A percentile compares a stretch with the other conserved stretches of the same genome.
phyloP scores from a whole-genome alignment of 2,329 filamentous ascomycete genomes.

The Colletotrichum sp. region DNA sequence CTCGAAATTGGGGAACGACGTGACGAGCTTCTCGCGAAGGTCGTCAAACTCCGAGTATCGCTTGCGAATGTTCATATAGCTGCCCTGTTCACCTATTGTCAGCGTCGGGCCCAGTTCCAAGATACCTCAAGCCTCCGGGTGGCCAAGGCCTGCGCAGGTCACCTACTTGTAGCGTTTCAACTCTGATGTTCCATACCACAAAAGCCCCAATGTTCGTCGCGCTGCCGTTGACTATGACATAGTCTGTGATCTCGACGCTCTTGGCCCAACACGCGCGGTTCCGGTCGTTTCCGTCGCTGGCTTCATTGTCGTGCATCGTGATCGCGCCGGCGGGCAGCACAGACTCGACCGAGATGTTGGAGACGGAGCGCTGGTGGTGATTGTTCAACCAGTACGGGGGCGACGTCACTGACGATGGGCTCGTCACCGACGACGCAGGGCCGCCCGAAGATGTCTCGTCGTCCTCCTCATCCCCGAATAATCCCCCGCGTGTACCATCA shows the following conservation, averaged over 20 bases:
- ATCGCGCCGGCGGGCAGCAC: conserved; percentile 59
- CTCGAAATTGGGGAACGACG: conserved; percentile 83
- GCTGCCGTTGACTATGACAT: conserved; percentile 62
- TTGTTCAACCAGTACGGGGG: conserved; percentile 49
- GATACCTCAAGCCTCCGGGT: background rate
- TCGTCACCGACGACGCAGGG: conserved; percentile 8
- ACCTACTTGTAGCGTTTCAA: conserved; percentile 83
- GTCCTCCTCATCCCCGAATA: conserved; percentile 14
- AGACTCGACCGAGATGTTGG: conserved; percentile 53
- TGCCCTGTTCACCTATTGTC: conserved; percentile 49
- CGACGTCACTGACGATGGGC: conserved; percentile 33
- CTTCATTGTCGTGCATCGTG: conserved; percentile 67
- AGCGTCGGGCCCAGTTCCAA: background rate
- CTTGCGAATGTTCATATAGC: conserved; percentile 67
- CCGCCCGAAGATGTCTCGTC: conserved; percentile 8
- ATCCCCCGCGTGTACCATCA: background rate
- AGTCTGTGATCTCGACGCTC: conserved; percentile 64
- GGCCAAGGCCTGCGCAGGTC: background rate
- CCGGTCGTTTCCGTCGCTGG: conserved; percentile 51
- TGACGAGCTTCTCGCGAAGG: conserved; percentile 73
- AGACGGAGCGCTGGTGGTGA: conserved; percentile 39
- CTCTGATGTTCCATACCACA: conserved; percentile 90
- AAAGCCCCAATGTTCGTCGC: conserved; percentile 78
- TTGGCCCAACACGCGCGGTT: conserved; percentile 69
- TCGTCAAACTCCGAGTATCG: conserved; percentile 95